Evolutionary conservation across 2,329 filamentous ascomycete genomes (phyloP), one percentile per base, ranked within the genome.

Genomic region (Anthostomella pinea): DNA sequence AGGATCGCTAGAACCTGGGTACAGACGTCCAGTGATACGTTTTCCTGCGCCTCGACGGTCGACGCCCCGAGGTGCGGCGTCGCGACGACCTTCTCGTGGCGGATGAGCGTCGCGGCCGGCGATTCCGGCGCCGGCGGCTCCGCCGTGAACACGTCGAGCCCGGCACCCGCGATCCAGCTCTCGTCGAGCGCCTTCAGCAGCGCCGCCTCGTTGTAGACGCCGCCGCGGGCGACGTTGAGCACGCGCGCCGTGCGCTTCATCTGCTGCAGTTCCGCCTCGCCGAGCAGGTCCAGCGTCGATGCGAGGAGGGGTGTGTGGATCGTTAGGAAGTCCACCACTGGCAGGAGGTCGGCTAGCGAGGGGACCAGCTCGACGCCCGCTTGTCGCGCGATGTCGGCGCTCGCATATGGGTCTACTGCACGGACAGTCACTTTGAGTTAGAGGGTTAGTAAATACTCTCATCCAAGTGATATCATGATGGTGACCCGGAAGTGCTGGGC

Each of bases 11-110:
- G 71, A 9, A 90, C 84, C 62, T 93, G 86, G 21, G 83, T 81
- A 60, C 86, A 91, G 7, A 91, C 87, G 51, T 91, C 87, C 45
- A 90, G 76, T 2, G 83, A 86, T 3, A 90, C 86, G 43, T 89
- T 90, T 54, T 91, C 85, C 59, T 93, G 86, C 0, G 87, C 87
- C 69, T 93, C 87, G 21, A 85, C 74, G 0, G 87, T 93, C 0
- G 81, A 87, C 0, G 87, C 87, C 6, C 86, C 86, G 0, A 93
- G 70, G 58, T 93, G 87, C 1, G 87, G 87, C 6, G 87, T 91
- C 2, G 81, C 81, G 2, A 91, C 80, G 1, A 88, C 85, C 47
- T 78, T 82, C 1, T 81, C 75, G 49, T 91, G 86, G 8, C 69
- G 70, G 38, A 85, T 76, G 7, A 93, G 68, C 28, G 70, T 71